phyloP scores from a whole-genome alignment of 345 rosid genomes.

The Erysimum cheiranthoides region DNA sequence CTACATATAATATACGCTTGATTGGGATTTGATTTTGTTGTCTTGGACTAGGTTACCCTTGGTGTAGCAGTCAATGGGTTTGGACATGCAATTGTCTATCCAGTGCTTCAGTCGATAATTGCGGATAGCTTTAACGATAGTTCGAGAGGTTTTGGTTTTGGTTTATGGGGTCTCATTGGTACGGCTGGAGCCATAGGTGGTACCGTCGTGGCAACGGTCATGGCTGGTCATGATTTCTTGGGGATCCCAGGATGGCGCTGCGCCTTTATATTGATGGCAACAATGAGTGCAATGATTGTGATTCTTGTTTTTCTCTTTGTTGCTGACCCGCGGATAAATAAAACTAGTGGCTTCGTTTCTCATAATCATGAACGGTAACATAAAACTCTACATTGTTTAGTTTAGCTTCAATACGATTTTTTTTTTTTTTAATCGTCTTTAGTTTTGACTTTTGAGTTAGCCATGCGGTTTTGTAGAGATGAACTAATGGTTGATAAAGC shows the following conservation, averaged over 20 bases:
- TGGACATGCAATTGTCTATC: conserved; percentile 90
- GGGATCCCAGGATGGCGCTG: conserved; percentile 87
- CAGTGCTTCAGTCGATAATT: conserved; percentile 88
- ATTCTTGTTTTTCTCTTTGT: conserved; percentile 73
- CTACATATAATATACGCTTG: too few species aligned
- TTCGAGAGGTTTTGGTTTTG: conserved; percentile 85
- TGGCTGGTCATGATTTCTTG: conserved; percentile 76
- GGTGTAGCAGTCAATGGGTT: conserved; percentile 92
- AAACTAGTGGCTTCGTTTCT: conserved; percentile 2
- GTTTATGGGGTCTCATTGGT: conserved; percentile 73
- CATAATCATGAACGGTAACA: conserved; percentile 36
- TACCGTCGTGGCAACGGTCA: conserved; percentile 77
- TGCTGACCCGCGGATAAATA: conserved; percentile 54
- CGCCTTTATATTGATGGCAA: conserved; percentile 80
- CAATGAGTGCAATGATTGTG: conserved; percentile 65
- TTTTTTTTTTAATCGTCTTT: background rate
- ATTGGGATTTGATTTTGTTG: background rate
- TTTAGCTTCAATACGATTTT: background rate
- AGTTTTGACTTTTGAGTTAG: conserved; percentile 29
- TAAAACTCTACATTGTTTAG: background rate
- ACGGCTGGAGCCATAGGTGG: conserved; percentile 83
- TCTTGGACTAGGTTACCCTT: conserved; percentile 57
- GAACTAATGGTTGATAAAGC: conserved; percentile 14
- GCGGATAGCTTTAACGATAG: conserved; percentile 85
- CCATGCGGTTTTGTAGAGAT: conserved; percentile 48